phyloP scores from a whole-genome alignment of 2,329 filamentous ascomycete species.

The Fusarium avenaceum region DNA sequence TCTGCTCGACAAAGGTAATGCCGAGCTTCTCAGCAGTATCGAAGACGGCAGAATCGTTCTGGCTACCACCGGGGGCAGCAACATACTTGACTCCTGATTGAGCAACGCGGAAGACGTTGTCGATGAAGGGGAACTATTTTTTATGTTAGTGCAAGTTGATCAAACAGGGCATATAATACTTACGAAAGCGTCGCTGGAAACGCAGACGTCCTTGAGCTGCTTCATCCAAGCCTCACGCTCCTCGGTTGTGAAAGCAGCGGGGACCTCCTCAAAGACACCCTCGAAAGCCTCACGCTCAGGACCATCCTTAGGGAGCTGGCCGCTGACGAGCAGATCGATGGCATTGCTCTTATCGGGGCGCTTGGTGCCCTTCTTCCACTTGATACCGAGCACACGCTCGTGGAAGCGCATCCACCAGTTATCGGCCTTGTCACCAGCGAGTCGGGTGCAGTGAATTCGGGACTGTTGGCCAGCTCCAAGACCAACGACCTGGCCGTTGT shows the following conservation, averaged over 20 bases:
- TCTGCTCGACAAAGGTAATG: slow-evolving; percentile 97
- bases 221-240: slow-evolving; percentile 89
- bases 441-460: slow-evolving; percentile 96
- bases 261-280: slow-evolving; percentile 89
- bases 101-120: slow-evolving; percentile 94
- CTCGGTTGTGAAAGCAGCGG: slow-evolving; percentile 81
- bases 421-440: slow-evolving; percentile 97
- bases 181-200: slow-evolving; percentile 96
- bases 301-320: slow-evolving; percentile 85
- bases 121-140: slow-evolving; percentile 91
- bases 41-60: slow-evolving; percentile 85
- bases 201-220: slow-evolving; percentile 84
- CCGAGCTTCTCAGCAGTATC: slow-evolving; percentile 91
- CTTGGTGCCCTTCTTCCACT: slow-evolving; percentile 99
- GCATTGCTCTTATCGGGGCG: slow-evolving; percentile 97
- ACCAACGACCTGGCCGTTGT: slow-evolving; percentile 93
- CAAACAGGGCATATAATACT: slow-evolving; percentile 56
- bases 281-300: slow-evolving; percentile 90
- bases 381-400: slow-evolving; percentile 85
- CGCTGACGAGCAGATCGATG: slow-evolving; percentile 94
- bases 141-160: slow-evolving; percentile 42
- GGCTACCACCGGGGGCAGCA: slow-evolving; percentile 90
- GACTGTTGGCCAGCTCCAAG: slow-evolving; percentile 97
- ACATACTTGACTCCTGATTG: slow-evolving; percentile 96
- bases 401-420: slow-evolving; percentile 99